Conservation (phyloP, 1,284 basidiomycete species). For the Tilletiaria anomala region DNA sequence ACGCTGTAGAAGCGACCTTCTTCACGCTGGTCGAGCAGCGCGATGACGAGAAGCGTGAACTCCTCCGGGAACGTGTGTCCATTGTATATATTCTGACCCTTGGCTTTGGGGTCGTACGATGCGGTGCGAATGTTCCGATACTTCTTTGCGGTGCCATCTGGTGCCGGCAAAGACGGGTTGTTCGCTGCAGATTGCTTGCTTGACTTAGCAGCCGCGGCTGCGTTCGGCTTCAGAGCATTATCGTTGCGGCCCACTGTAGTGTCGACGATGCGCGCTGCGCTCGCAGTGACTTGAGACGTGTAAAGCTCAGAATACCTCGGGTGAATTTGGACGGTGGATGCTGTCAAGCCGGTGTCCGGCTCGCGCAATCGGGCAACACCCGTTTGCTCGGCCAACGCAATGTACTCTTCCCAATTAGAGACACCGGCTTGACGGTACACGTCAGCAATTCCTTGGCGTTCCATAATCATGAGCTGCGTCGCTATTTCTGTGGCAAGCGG, state of each 20-base stretch:
- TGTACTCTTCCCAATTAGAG: conserved; percentile 15
- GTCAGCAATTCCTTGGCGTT: conserved; percentile 11
- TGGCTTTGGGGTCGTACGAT: background rate
- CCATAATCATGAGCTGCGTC: conserved; percentile 8
- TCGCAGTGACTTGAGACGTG: conserved; percentile 6
- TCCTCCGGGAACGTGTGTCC: conserved; percentile 11
- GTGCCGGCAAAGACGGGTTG: background rate
- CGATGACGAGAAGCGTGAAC: conserved; percentile 4
- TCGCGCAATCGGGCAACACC: conserved; percentile 15
- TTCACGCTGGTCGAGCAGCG: conserved; percentile 12
- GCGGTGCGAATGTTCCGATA: background rate
- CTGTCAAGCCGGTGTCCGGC: too few relatives aligned
- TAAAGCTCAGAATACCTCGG: conserved; percentile 8
- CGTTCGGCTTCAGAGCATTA: too few relatives aligned
- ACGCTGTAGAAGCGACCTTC: conserved; percentile 16
- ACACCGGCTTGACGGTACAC: conserved; percentile 17
- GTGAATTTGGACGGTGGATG: conserved; percentile 11
- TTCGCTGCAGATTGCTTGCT: conserved; percentile 4
- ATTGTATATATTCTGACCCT: background rate
- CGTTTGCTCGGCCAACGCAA: conserved; percentile 14
- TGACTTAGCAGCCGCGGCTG: too few relatives aligned
- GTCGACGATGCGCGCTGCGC: conserved; percentile 7
- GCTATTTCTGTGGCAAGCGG: conserved; percentile 9
- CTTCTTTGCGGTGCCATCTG: background rate
- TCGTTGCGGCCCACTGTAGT: too few relatives aligned